A percentile compares a stretch with the other conserved stretches of the same genome.
These are phyloP conservation scores for Amorphotheca resinae DNA, from an alignment of 495 filamentous ascomycete species.

Conservation along the genomic window DNA sequence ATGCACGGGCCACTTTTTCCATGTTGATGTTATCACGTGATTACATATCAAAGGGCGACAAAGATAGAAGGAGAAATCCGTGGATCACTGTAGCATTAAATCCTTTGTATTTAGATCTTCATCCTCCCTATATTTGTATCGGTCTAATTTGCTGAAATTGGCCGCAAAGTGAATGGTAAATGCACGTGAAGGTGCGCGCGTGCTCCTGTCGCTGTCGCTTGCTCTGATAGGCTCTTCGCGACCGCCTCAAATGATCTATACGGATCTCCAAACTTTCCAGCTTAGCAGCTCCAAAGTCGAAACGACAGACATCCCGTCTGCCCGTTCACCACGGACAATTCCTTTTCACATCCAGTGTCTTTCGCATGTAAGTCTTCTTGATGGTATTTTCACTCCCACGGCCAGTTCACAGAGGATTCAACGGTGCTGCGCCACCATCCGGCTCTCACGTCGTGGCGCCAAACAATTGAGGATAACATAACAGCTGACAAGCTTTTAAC, in stretches of 20 bases:
- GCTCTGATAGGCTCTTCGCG: background rate
- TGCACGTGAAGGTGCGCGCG: slow-evolving; percentile 6
- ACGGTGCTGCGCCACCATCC: slow-evolving; percentile 1
- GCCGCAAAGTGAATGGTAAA: no score
- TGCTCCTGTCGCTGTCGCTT: slow-evolving; percentile 10
- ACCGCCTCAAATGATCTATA: no score
- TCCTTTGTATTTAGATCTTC: no score
- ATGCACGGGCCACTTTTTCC: background rate
- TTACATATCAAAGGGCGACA: background rate
- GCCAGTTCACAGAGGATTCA: background rate
- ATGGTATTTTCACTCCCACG: background rate
- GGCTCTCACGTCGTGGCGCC: slow-evolving; percentile 8
- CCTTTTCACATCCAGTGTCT: slow-evolving; percentile 2
- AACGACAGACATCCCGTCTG: no score
- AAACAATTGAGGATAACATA: slow-evolving; percentile 6
- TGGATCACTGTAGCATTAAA: no score
- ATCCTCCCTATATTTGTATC: no score
- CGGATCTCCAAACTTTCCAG: slow-evolving; percentile 17
- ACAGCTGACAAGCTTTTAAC: slow-evolving; percentile 9
- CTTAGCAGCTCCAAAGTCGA: slow-evolving; percentile 12
- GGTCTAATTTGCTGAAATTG: no score
- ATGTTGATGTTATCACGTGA: background rate
- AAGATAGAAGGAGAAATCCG: no score
- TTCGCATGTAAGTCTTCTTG: slow-evolving; percentile 10
- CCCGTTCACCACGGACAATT: background rate